These are phyloP conservation scores for Tetrahymena borealis DNA, from an alignment of 73 alveolate genomes.

Conservation along the genomic window DNA sequence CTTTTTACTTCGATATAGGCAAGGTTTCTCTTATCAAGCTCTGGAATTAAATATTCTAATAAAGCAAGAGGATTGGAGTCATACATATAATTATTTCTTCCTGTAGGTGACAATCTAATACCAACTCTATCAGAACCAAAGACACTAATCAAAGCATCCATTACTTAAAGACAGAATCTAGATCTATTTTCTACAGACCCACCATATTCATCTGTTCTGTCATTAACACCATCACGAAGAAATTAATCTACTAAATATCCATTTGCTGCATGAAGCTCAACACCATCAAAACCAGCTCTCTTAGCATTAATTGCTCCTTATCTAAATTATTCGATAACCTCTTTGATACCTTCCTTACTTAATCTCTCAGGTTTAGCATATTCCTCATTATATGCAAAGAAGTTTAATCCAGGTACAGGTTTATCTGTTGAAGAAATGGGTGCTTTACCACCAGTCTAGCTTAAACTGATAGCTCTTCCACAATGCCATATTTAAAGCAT, in stretches of 20 bases:
- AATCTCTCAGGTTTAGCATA: slow-evolving; percentile 37
- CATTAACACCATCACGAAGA: slow-evolving; percentile 47
- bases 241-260: slow-evolving; percentile 51
- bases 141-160: slow-evolving; percentile 54
- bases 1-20: slow-evolving; percentile 43
- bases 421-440: slow-evolving; percentile 31
- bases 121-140: slow-evolving; percentile 33
- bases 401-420: slow-evolving; percentile 14
- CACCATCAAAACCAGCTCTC: slow-evolving; percentile 77
- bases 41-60: slow-evolving; percentile 18
- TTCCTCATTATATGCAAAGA: neutral
- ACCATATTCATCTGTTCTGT: slow-evolving; percentile 76
- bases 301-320: slow-evolving; percentile 63
- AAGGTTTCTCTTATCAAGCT: slow-evolving; percentile 25
- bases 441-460: slow-evolving; percentile 12
- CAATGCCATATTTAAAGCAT: slow-evolving; percentile 36
- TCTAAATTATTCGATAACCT: slow-evolving; percentile 48
- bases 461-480: slow-evolving; percentile 30
- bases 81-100: slow-evolving; percentile 24
- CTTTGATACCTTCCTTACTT: slow-evolving; percentile 19
- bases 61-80: slow-evolving; percentile 49
- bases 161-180: slow-evolving; percentile 48
- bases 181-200: slow-evolving; percentile 67
- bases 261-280: slow-evolving; percentile 65
- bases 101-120: slow-evolving; percentile 31